Evolutionary conservation across 805 yeast species (phyloP).

Genomic region (Kodamaea laetipori): DNA sequence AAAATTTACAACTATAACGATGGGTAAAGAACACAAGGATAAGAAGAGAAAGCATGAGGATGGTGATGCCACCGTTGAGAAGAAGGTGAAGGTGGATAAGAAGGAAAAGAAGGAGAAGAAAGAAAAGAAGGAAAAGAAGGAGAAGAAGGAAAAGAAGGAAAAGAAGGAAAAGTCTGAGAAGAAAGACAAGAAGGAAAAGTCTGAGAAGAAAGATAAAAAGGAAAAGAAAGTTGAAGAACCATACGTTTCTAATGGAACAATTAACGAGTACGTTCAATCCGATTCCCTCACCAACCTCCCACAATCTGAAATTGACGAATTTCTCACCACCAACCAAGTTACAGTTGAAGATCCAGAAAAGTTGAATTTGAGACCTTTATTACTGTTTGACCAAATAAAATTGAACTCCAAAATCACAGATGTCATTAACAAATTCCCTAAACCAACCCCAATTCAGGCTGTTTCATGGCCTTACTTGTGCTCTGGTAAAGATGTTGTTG

Average conservation of each 20-base stretch:
- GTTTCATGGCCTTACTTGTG: slow-evolving; percentile 91
- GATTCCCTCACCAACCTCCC: slow-evolving; percentile 43
- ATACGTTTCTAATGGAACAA: slow-evolving; percentile 16
- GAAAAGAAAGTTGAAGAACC: slow-evolving; percentile 13
- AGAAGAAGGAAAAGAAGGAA: slow-evolving; percentile 29
- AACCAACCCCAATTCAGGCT: slow-evolving; percentile 95
- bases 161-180: slow-evolving; percentile 30
- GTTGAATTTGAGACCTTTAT: slow-evolving; percentile 61
- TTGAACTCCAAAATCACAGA: slow-evolving; percentile 55
- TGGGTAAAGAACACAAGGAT: slow-evolving; percentile 28
- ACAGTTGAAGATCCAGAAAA: slow-evolving; percentile 69
- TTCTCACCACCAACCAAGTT: slow-evolving; percentile 71
- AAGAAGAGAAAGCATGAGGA: slow-evolving; percentile 31
- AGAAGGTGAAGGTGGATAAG: slow-evolving; percentile 32
- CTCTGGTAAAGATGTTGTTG: slow-evolving; percentile 81
- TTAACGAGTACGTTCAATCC: slow-evolving; percentile 37
- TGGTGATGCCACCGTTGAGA: slow-evolving; percentile 26
- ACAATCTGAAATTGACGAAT: slow-evolving; percentile 60
- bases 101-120: slow-evolving; percentile 44
- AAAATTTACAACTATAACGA: slow-evolving; percentile 1
- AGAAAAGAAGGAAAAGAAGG: slow-evolving; percentile 38
- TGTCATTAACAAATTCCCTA: slow-evolving; percentile 72
- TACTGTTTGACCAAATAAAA: slow-evolving; percentile 64
- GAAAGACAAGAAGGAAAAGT: slow-evolving; percentile 30
- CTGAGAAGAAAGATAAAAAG: slow-evolving; percentile 16